Evolutionary conservation across 1,284 basidiomycete species (phyloP).

Genomic region (Termitomyces sp.): DNA sequence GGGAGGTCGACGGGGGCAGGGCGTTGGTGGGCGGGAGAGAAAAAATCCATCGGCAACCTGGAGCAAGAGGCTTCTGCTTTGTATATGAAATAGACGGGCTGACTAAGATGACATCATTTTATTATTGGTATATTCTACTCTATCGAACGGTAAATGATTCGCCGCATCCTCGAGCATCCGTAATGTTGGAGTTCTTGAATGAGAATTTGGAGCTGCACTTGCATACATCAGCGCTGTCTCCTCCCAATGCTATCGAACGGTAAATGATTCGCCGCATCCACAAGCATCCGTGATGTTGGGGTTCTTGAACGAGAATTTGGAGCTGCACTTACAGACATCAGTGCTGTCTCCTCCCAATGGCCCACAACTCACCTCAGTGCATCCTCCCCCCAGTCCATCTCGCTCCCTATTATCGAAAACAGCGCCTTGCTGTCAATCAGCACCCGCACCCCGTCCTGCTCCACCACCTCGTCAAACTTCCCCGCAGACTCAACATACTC

Average conservation of each 20-base stretch:
- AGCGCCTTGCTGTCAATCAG: constrained; percentile 96
- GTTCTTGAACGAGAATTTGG: constrained; percentile 92
- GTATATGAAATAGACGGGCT: background rate
- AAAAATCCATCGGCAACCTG: constrained; percentile 24
- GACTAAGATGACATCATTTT: constrained; percentile 15
- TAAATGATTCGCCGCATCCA: constrained; percentile 91
- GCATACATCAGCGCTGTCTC: constrained; percentile 8
- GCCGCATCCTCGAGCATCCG: constrained; percentile 92
- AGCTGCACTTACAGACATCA: constrained; percentile 37
- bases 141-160: constrained; percentile 74
- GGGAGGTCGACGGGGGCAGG: constrained; percentile 12
- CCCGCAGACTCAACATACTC: constrained; percentile 92
- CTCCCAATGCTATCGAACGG: too few relatives aligned
- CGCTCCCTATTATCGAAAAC: constrained; percentile 97
- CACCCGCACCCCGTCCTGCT: constrained; percentile 91
- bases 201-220: constrained; percentile 77
- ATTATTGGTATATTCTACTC: background rate
- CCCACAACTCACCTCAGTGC: constrained; percentile 59
- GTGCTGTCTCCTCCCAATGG: constrained; percentile 5
- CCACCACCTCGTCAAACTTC: constrained; percentile 96
- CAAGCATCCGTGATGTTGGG: constrained; percentile 89
- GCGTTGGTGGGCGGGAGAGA: constrained; percentile 18
- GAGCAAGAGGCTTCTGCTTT: background rate
- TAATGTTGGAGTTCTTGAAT: constrained; percentile 87
- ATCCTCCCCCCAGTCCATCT: constrained; percentile 99